Percentiles rank a stretch among this genome's conserved stretches.
Evolutionary conservation across 805 yeast genomes (phyloP).

Genomic region (Ogataea neopini): DNA sequence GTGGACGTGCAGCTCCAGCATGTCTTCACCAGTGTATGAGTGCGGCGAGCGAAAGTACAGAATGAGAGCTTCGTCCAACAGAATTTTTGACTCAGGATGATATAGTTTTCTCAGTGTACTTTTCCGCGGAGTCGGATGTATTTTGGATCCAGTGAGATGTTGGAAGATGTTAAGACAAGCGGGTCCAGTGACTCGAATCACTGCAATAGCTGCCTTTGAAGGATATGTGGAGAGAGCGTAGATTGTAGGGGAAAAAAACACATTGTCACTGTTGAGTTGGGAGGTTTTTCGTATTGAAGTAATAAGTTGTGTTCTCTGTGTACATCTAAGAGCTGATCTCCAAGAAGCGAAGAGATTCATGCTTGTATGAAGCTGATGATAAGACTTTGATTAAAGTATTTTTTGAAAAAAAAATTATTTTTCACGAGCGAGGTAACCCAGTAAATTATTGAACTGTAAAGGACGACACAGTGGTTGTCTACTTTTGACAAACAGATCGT

Average conservation of each 20-base stretch:
- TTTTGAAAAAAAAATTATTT: not conserved
- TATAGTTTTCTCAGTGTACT: constrained; percentile 63
- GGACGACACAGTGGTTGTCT: too few species aligned
- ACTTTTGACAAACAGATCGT: too few species aligned
- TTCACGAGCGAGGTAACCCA: too few species aligned
- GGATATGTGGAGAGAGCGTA: constrained; percentile 89
- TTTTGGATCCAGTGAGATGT: constrained; percentile 43
- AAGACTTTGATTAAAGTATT: not conserved
- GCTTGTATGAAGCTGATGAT: not conserved
- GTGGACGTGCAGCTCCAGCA: constrained; percentile 86
- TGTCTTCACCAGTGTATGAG: constrained; percentile 91
- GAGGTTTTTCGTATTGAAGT: not conserved
- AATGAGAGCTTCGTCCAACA: constrained; percentile 78
- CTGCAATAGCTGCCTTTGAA: constrained; percentile 82
- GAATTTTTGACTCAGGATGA: constrained; percentile 35
- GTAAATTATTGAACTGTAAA: too few species aligned
- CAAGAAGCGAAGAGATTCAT: not conserved
- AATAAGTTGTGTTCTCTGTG: not conserved
- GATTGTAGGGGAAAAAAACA: constrained; percentile 57
- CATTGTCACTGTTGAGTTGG: not conserved
- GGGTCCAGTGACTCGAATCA: constrained; percentile 80
- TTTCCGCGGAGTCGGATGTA: constrained; percentile 47
- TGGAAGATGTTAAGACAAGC: constrained; percentile 48
- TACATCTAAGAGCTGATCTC: not conserved
- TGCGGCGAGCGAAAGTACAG: constrained; percentile 69